These are phyloP conservation scores for Jamesozyma rosinii DNA, from an alignment of 805 yeast species.

Conservation along the genomic window DNA sequence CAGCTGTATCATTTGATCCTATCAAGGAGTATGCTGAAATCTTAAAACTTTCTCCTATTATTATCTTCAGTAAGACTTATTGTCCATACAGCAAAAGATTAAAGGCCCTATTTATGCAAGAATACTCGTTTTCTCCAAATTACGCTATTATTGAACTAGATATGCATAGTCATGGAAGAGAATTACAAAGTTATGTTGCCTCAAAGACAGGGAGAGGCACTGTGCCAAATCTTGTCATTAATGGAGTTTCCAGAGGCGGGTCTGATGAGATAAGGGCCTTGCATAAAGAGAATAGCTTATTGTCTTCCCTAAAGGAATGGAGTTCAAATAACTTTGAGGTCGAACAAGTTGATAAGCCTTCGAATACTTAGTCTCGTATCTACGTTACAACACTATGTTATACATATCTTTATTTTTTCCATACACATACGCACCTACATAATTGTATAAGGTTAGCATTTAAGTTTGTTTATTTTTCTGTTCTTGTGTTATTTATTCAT, in stretches of 20 bases:
- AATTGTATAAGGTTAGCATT: not conserved
- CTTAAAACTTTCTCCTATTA: constrained; percentile 53
- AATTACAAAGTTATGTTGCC: constrained; percentile 64
- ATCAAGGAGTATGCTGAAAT: constrained; percentile 48
- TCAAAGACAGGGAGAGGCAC: constrained; percentile 68
- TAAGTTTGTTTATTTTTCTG: not conserved
- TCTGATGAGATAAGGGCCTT: constrained; percentile 66
- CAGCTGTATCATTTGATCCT: constrained; percentile 34
- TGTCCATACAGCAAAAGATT: constrained; percentile 74
- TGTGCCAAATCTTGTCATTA: constrained; percentile 82
- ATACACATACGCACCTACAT: not conserved
- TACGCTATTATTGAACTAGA: constrained; percentile 77
- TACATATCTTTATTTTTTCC: too few relatives aligned
- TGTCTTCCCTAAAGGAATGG: constrained; percentile 37
- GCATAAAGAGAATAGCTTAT: constrained; percentile 49
- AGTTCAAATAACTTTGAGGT: constrained; percentile 16
- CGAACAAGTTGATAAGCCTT: constrained; percentile 9
- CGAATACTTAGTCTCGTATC: constrained; percentile 12
- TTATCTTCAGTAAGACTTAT: constrained; percentile 43
- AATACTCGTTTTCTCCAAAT: constrained; percentile 62
- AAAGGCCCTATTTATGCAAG: constrained; percentile 48
- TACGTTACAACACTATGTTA: too few relatives aligned
- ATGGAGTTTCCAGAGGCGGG: constrained; percentile 76
- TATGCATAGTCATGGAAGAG: constrained; percentile 63
- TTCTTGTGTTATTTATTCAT: not conserved